Conservation (phyloP, 805 yeast genomes). For the Saccharomycopsis malanga region DNA sequence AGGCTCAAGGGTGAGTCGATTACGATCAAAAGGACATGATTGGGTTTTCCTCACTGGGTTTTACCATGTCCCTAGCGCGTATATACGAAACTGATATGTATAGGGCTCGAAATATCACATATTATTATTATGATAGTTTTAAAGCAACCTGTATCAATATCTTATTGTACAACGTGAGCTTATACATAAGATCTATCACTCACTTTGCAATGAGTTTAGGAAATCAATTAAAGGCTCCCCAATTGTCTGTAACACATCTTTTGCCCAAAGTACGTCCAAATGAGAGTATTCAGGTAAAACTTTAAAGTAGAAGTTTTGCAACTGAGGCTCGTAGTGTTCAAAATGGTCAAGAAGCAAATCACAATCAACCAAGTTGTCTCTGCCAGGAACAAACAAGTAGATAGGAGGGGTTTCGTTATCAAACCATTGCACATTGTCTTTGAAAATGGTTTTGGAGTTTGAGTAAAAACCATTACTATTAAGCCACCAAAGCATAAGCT, state of each 20-base stretch:
- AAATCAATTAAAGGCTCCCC: constrained; percentile 43
- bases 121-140: too few species aligned
- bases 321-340: constrained; percentile 43
- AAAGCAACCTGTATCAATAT: too few species aligned
- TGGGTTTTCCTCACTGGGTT: too few species aligned
- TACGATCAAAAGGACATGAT: too few species aligned
- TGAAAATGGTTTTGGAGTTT: constrained; percentile 37
- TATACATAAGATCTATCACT: too few species aligned
- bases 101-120: too few species aligned
- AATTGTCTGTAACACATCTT: constrained; percentile 57
- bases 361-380: constrained; percentile 77
- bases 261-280: constrained; percentile 90
- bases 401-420: constrained; percentile 43
- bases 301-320: constrained; percentile 31
- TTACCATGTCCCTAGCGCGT: too few species aligned
- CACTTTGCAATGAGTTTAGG: too few species aligned
- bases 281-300: constrained; percentile 68
- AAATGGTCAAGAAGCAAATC: constrained; percentile 58
- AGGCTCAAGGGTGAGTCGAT: too few species aligned
- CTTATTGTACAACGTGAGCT: too few species aligned
- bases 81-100: too few species aligned
- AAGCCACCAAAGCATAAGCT: constrained; percentile 92
- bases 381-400: constrained; percentile 60
- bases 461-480: constrained; percentile 35
- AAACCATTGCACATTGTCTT: constrained; percentile 51